Evolutionary conservation across 2,329 filamentous ascomycete species (phyloP).

Genomic region (Aspergillus costaricaensis): DNA sequence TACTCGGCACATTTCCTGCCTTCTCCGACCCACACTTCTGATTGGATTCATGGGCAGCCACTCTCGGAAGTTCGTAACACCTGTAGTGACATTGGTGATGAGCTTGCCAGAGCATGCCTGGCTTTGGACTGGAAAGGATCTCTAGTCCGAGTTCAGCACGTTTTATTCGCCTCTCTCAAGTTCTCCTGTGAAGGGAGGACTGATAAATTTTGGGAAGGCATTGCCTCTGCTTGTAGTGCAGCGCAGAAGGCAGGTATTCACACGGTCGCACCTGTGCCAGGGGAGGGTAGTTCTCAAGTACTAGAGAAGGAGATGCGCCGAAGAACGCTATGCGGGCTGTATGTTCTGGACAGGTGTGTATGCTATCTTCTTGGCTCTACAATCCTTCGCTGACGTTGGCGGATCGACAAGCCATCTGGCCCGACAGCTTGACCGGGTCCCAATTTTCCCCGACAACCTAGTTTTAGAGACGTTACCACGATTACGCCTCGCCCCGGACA

Average conservation of each 20-base stretch:
- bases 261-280: background rate
- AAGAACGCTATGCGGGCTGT: slow-evolving; percentile 9
- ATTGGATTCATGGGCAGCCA: background rate
- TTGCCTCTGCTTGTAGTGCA: background rate
- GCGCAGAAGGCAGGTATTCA: slow-evolving; percentile 8
- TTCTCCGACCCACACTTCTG: background rate
- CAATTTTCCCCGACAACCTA: slow-evolving; percentile 1
- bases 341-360: slow-evolving; percentile 8
- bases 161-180: slow-evolving; percentile 2
- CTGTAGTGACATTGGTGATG: background rate
- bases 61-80: slow-evolving; percentile 2
- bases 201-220: slow-evolving; percentile 3
- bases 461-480: background rate
- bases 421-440: slow-evolving; percentile 6
- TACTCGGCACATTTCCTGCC: slow-evolving; percentile 11
- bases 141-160: slow-evolving; percentile 9
- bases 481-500: background rate
- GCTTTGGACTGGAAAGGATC: slow-evolving; percentile 1
- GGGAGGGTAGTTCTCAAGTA: background rate
- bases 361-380: too few species aligned
- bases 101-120: background rate
- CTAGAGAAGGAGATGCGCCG: slow-evolving; percentile 10
- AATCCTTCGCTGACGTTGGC: too few species aligned
- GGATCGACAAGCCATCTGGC: slow-evolving; percentile 5
- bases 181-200: slow-evolving; percentile 6